These are phyloP conservation scores for Verticillium albo-atrum DNA, from an alignment of 2,329 filamentous ascomycete species.

Conservation along the genomic window DNA sequence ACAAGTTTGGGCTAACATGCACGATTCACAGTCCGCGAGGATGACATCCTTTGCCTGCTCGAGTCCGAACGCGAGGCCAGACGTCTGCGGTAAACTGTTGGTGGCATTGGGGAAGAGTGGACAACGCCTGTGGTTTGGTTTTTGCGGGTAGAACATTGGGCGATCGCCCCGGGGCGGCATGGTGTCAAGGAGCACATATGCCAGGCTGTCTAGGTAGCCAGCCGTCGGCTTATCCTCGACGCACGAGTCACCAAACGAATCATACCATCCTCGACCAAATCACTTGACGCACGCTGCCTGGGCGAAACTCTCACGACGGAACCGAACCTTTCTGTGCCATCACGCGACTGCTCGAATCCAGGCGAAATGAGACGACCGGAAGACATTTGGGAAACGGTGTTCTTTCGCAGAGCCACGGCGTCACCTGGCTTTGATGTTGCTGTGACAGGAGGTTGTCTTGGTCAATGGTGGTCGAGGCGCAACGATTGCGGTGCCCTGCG, in stretches of 20 bases:
- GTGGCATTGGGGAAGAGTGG: not conserved
- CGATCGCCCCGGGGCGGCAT: not conserved
- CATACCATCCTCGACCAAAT: not conserved
- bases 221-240: not conserved
- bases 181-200: not conserved
- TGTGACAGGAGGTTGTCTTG: not conserved
- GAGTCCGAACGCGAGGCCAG: constrained; percentile 99
- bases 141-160: not conserved
- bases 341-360: not conserved
- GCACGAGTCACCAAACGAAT: not conserved
- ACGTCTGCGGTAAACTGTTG: constrained; percentile 76
- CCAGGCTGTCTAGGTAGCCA: not conserved
- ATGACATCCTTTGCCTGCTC: constrained; percentile 99
- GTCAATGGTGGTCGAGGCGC: not conserved
- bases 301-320: not conserved
- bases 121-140: not conserved
- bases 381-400: not conserved
- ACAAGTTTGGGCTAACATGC: not conserved
- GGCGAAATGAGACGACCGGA: not conserved
- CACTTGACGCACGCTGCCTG: not conserved
- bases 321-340: not conserved
- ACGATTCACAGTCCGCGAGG: constrained; percentile 55
- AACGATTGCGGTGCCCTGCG: not conserved
- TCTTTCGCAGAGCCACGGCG: not conserved
- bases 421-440: not conserved